phyloP scores from a whole-genome alignment of 1,284 basidiomycete species.

The Microbotryum scabiosae region DNA sequence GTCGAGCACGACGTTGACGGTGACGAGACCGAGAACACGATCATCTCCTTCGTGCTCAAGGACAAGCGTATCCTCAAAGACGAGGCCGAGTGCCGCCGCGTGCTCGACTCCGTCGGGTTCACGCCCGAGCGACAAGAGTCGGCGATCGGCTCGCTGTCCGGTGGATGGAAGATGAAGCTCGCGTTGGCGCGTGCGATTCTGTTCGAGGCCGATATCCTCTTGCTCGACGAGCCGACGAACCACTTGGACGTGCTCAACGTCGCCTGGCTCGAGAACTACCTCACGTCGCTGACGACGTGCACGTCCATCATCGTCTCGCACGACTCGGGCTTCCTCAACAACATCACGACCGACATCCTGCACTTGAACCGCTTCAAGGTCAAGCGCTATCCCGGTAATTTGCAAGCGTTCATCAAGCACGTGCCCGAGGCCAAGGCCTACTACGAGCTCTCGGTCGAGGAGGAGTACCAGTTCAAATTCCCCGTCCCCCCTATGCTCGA shows the following conservation, averaged over 20 bases:
- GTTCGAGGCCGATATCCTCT: conserved; percentile 95
- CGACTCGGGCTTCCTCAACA: conserved; percentile 98
- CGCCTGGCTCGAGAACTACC: conserved; percentile 93
- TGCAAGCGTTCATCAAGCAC: conserved; percentile 86
- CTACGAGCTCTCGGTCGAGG: conserved; percentile 71
- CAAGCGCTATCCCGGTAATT: conserved; percentile 93
- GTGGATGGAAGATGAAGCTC: conserved; percentile 99
- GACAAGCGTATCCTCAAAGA: conserved; percentile 74
- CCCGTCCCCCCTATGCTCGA: conserved; percentile 92
- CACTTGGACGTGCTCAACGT: conserved; percentile 96
- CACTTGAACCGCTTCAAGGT: conserved; percentile 99
- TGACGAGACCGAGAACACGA: conserved; percentile 81
- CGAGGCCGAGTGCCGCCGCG: conserved; percentile 65
- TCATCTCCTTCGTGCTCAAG: conserved; percentile 75
- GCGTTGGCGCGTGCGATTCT: conserved; percentile 96
- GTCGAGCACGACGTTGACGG: conserved; percentile 97
- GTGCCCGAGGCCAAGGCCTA: conserved; percentile 98
- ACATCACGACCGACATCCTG: conserved; percentile 96
- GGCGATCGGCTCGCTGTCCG: conserved; percentile 84
- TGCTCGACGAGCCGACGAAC: conserved; percentile 97
- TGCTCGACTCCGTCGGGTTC: conserved; percentile 86
- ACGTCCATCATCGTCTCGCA: conserved; percentile 65
- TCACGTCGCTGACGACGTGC: conserved; percentile 76
- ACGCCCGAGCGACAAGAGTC: conserved; percentile 72
- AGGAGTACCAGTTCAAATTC: conserved; percentile 96